Evolutionary conservation across 2,329 filamentous ascomycete species (phyloP).

Genomic region (Torrubiella hemipterigena): DNA sequence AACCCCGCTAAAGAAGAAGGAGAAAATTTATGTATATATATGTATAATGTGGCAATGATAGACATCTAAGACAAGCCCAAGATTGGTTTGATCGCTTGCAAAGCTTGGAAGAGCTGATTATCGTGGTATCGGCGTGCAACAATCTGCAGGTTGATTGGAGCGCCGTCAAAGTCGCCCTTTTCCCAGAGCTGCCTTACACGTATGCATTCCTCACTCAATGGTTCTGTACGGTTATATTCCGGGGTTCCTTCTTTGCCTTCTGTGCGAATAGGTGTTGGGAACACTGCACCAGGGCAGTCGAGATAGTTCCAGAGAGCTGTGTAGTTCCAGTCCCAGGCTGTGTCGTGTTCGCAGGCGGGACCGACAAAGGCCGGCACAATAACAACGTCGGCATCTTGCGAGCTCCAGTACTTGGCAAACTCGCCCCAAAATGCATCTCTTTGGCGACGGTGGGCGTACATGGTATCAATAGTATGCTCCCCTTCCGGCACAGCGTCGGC

Average conservation of each 20-base stretch:
- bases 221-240: slow-evolving; percentile 6
- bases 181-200: slow-evolving; percentile 20
- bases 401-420: slow-evolving; percentile 21
- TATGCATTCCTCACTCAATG: slow-evolving; percentile 17
- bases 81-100: slow-evolving; percentile 11
- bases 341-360: slow-evolving; percentile 23
- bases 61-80: not conserved
- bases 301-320: slow-evolving; percentile 24
- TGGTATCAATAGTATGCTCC: slow-evolving; percentile 9
- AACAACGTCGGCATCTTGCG: slow-evolving; percentile 24
- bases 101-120: slow-evolving; percentile 19
- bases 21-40: not conserved
- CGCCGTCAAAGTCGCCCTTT: slow-evolving; percentile 17
- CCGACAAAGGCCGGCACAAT: slow-evolving; percentile 23
- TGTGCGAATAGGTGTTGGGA: slow-evolving; percentile 21
- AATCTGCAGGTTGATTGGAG: slow-evolving; percentile 20
- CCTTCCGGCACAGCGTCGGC: slow-evolving; percentile 16
- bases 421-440: slow-evolving; percentile 19
- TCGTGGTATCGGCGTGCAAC: slow-evolving; percentile 21
- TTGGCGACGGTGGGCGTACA: slow-evolving; percentile 13
- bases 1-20: too few relatives aligned
- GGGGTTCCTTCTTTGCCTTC: slow-evolving; percentile 15
- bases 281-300: slow-evolving; percentile 21
- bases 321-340: slow-evolving; percentile 23
- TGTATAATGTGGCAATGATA: not conserved